Base-by-base conservation (phyloP, 1,139 yeast species). In the Nadsonia commutata region DNA sequence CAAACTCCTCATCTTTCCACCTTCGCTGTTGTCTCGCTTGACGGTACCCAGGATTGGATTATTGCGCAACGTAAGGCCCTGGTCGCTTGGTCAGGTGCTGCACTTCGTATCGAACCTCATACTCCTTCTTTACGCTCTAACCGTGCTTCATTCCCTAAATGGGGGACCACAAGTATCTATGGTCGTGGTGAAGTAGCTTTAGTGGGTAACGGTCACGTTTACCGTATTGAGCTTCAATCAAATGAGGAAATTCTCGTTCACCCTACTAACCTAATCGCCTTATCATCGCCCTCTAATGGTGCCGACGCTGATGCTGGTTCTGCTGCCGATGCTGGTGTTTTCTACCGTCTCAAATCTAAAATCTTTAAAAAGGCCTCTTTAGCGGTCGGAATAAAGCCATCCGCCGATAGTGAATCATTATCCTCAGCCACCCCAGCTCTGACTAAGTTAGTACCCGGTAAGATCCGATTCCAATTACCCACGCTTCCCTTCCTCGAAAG, bases 131-230 rank as follows among this genome's bases (percentile, higher is more conserved):
- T 38, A 18, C 38, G 44, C 13, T 31, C 40, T 18, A 37, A 23
- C 38, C 9, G 13, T 13, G 33, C 33, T 16, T 27, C 33, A 11
- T 43, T 56, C 19, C 46, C 51, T 19, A 46, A 48, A 21, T 58
- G 59, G 58, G 57, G 61, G n/a, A 53, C 52, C 40, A 49, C 59
- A 9, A 44, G 45, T 18, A 49, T 55, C 3, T 45, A 57, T 7
- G 64, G 63, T 2, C 51, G 54, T 3, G 66, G 64, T 16, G 59
- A 60, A 39, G 44, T 58, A 5, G 64, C 59, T 2, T 43, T 61
- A 18, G 53, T 54, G 5, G 65, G 64, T n/a, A 51, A 55, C 33
- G 64, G 65, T 2, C 58, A 59, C 41, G 48, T 61, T 16, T 60
- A 52, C 47, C 59, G 58, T 45, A 40, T 61, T 13, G 58, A 58